Evolutionary conservation across 805 yeast species (phyloP).

Genomic region (Saccharomycopsis malanga): DNA sequence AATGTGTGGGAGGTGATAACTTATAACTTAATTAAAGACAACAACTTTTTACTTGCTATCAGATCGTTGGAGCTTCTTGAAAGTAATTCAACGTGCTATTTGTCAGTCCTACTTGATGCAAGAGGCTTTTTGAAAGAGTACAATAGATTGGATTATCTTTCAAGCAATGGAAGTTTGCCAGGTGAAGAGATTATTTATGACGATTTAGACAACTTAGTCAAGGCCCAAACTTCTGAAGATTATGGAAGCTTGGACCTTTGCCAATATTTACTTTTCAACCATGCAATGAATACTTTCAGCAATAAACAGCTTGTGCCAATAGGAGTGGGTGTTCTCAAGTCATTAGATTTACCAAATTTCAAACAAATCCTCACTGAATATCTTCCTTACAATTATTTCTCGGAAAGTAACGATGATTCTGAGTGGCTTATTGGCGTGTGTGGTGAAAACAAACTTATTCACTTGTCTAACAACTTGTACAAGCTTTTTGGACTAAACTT

Average conservation of each 20-base stretch:
- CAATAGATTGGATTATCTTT: slow-evolving; percentile 17
- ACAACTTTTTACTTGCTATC: slow-evolving; percentile 49
- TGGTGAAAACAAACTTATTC: slow-evolving; percentile 55
- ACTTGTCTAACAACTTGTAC: slow-evolving; percentile 50
- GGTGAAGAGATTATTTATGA: background rate
- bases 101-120: slow-evolving; percentile 56
- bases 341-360: slow-evolving; percentile 39
- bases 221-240: slow-evolving; percentile 1
- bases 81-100: slow-evolving; percentile 55
- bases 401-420: slow-evolving; percentile 63
- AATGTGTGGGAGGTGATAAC: slow-evolving; percentile 50
- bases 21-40: slow-evolving; percentile 43
- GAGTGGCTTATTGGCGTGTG: slow-evolving; percentile 75
- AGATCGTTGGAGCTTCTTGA: slow-evolving; percentile 54
- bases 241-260: slow-evolving; percentile 29
- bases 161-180: background rate
- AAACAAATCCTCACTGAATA: slow-evolving; percentile 45
- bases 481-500: slow-evolving; percentile 42
- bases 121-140: slow-evolving; percentile 48
- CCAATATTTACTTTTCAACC: slow-evolving; percentile 47
- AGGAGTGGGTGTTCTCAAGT: slow-evolving; percentile 57
- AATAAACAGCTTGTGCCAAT: slow-evolving; percentile 52
- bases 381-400: slow-evolving; percentile 50
- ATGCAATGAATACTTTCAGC: slow-evolving; percentile 48
- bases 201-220: background rate